Evolutionary conservation across 768 basidiomycete species (phyloP).

Genomic region (Leccinum subtestaceum): DNA sequence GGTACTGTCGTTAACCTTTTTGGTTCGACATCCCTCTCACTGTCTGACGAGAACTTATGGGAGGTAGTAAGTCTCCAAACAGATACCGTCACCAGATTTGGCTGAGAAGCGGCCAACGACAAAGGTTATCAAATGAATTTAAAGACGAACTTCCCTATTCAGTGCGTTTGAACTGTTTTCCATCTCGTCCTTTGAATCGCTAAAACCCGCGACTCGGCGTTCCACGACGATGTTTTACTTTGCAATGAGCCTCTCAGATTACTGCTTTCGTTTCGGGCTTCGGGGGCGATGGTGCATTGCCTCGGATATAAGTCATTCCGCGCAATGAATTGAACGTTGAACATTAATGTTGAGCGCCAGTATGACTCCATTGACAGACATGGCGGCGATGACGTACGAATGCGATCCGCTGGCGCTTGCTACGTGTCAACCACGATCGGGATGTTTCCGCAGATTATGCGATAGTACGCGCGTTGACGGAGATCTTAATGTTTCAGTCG

Average conservation of each 20-base stretch:
- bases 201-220: neutral
- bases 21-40: neutral
- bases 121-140: neutral
- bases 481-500: slow-evolving; percentile 18
- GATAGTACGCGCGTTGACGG: neutral
- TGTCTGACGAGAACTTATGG: neutral
- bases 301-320: neutral
- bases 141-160: neutral
- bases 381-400: slow-evolving; percentile 3
- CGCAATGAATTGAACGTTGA: neutral
- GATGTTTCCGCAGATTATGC: neutral
- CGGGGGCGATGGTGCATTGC: neutral
- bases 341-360: neutral
- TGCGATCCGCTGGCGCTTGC: neutral
- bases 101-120: neutral
- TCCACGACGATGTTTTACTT: slow-evolving; percentile 1
- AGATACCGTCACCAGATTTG: neutral
- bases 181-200: neutral
- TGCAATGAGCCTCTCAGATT: neutral
- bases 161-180: neutral
- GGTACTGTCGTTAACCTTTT: neutral
- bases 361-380: neutral
- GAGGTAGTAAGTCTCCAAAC: neutral
- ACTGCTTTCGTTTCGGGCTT: neutral
- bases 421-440: slow-evolving; percentile 7